A percentile compares a stretch with the other conserved stretches of the same genome.
phyloP scores from a whole-genome alignment of 306 rosid genomes.

The Medicago lupulina region DNA sequence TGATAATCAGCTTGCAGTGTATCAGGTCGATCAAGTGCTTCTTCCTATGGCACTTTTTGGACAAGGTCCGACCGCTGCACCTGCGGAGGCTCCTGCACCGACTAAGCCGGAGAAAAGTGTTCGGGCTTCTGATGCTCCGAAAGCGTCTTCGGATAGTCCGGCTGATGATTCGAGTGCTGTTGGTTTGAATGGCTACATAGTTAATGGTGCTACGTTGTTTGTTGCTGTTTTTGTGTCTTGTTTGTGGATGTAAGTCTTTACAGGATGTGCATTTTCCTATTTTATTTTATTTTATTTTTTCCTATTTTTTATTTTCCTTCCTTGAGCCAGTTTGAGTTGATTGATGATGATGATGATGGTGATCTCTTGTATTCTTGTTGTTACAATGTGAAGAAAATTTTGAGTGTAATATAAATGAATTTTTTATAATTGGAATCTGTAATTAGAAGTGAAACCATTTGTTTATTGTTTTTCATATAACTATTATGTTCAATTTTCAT shows the following conservation, averaged over 20 bases:
- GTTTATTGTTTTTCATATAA: not conserved
- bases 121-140: slow-evolving; percentile 62
- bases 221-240: slow-evolving; percentile 39
- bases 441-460: slow-evolving; percentile 18
- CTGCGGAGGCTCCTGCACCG: slow-evolving; percentile 75
- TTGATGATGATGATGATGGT: slow-evolving; percentile 47
- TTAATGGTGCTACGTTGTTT: slow-evolving; percentile 15
- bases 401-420: slow-evolving; percentile 39
- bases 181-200: slow-evolving; percentile 18
- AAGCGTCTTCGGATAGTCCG: slow-evolving; percentile 50
- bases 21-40: slow-evolving; percentile 83
- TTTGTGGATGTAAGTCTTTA: slow-evolving; percentile 29
- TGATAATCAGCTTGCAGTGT: slow-evolving; percentile 74
- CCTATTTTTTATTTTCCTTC: not conserved
- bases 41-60: slow-evolving; percentile 79
- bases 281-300: not conserved
- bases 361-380: slow-evolving; percentile 43
- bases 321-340: slow-evolving; percentile 26
- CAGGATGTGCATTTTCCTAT: slow-evolving; percentile 14
- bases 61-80: slow-evolving; percentile 29
- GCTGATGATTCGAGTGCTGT: slow-evolving; percentile 49
- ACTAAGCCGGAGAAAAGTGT: slow-evolving; percentile 60
- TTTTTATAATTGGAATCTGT: not conserved
- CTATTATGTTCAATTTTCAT: not conserved
- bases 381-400: slow-evolving; percentile 40